Base-by-base conservation (phyloP, 1,284 basidiomycete species). In the Trametes polyzona region DNA sequence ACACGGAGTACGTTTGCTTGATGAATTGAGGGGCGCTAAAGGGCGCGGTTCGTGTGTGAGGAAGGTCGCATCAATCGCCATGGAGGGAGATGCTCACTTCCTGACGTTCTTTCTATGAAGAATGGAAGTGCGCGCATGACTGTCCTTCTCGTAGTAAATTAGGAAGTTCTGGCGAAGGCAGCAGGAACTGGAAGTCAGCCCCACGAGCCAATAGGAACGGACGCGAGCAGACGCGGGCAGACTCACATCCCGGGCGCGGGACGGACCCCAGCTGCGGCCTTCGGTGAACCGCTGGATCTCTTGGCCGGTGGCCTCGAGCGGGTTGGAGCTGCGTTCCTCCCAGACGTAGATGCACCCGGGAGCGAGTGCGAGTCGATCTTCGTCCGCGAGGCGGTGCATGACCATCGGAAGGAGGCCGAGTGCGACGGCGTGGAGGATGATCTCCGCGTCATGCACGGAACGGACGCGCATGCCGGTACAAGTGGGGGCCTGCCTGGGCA, bases 251-350 rank as follows among this genome's bases (percentile, higher is more conserved):
- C 74, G 69, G 9, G 71, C 73, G 53, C 72, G 65, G 19, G 68
- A 69, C 7, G 69, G 66, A 11, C 70, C 70, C 70, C 70, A 66
- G 39, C 64, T 63, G 33, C 66, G 67, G 21, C 78, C 76, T 47
- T 79, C 78, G 1, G 78, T 79, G 67, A 77, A 78, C 4, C 76
- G 68, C 52, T 78, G 76, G 29, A 78, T 78, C 36, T 76, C 76
- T 47, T 74, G 72, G 21, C 74, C 75, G 23, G 71, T 71, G 19
- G 71, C 71, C 49, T 76, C 75, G 39, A 71, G 69, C n/a, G 74
- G 72, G 53, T 69, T 73, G 51, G 67, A 71, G 53, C 65, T 74
- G 23, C 74, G 74, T 54, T 78, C 76, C 61, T 79, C 77, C 78
- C 78, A 80, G 47, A 80, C 76, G 62, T 78, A 80, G 55, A 78